Conservation (phyloP, 257 asterid species). For the Lithospermum erythrorhizon region DNA sequence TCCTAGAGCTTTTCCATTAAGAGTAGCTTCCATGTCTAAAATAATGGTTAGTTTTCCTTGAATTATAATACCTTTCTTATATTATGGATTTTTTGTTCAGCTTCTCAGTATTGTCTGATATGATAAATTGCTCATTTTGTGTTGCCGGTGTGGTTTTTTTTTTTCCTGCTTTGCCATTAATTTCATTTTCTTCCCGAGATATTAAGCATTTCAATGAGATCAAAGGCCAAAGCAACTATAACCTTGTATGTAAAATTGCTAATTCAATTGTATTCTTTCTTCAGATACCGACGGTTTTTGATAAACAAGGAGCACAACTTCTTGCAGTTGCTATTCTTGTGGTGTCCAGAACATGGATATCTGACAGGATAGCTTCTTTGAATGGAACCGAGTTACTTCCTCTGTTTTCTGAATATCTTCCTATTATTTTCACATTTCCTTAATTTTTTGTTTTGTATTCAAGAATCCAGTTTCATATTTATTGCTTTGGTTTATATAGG, state of each 20-base stretch:
- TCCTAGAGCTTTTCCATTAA: conserved; percentile 60
- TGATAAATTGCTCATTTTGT: no score
- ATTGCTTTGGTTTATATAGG: conserved; percentile 41
- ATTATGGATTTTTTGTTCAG: neutral
- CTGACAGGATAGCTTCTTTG: conserved; percentile 95
- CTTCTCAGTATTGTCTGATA: neutral
- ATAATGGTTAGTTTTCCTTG: conserved; percentile 52
- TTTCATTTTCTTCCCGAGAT: no score
- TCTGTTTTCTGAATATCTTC: neutral
- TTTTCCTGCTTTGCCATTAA: no score
- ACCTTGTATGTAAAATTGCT: neutral
- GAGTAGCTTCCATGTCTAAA: conserved; percentile 89
- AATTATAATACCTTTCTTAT: no score
- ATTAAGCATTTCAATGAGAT: no score
- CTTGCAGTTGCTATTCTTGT: conserved; percentile 89
- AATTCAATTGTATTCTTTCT: conserved; percentile 13
- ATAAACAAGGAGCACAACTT: conserved; percentile 94
- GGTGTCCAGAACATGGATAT: conserved; percentile 86
- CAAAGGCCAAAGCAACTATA: no score
- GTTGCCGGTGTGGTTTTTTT: no score
- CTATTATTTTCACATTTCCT: neutral
- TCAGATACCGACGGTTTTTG: conserved; percentile 87
- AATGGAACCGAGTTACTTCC: conserved; percentile 45
- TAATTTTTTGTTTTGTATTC: neutral
- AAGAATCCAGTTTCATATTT: conserved; percentile 6